These are phyloP conservation scores for Aureobasidium pullulans DNA, from an alignment of 2,329 filamentous ascomycete genomes.

Conservation along the genomic window DNA sequence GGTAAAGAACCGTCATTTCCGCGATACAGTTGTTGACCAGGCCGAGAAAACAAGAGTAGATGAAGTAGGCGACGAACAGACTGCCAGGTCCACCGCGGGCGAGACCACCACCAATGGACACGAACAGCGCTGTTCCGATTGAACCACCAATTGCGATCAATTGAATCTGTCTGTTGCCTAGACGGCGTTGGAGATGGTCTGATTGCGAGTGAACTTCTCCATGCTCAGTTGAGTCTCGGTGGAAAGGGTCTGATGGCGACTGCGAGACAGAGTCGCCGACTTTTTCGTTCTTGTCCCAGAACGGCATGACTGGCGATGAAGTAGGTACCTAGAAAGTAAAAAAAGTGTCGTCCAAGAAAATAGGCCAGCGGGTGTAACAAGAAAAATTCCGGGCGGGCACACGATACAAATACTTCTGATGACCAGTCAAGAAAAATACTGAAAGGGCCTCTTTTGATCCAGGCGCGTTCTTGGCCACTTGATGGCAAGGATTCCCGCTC, in stretches of 20 bases:
- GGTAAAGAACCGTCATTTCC: conserved; percentile 57
- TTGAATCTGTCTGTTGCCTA: conserved; percentile 41
- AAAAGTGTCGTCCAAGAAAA: background rate
- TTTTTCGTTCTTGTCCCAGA: conserved; percentile 12
- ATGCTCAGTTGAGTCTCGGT: conserved; percentile 11
- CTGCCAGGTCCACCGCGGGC: conserved; percentile 42
- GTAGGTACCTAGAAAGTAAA: background rate
- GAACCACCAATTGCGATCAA: conserved; percentile 25
- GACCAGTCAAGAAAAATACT: background rate
- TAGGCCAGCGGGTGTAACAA: background rate
- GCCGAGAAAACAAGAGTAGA: conserved; percentile 50
- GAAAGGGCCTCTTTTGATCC: conserved; percentile 2
- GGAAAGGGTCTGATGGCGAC: background rate
- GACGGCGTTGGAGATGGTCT: conserved; percentile 39
- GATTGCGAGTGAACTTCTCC: conserved; percentile 26
- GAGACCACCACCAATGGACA: conserved; percentile 49
- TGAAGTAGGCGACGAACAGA: conserved; percentile 51
- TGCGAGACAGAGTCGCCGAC: background rate
- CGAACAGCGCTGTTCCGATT: conserved; percentile 25
- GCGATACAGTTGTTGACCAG: conserved; percentile 58
- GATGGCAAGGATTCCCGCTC: background rate
- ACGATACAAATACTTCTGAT: background rate
- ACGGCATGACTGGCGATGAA: conserved; percentile 1
- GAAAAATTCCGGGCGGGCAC: background rate
- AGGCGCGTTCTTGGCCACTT: conserved; percentile 7